A percentile compares a stretch with the other conserved stretches of the same genome.
Evolutionary conservation across 1,139 yeast genomes (phyloP).

Genomic region (Kazachstania sp.): DNA sequence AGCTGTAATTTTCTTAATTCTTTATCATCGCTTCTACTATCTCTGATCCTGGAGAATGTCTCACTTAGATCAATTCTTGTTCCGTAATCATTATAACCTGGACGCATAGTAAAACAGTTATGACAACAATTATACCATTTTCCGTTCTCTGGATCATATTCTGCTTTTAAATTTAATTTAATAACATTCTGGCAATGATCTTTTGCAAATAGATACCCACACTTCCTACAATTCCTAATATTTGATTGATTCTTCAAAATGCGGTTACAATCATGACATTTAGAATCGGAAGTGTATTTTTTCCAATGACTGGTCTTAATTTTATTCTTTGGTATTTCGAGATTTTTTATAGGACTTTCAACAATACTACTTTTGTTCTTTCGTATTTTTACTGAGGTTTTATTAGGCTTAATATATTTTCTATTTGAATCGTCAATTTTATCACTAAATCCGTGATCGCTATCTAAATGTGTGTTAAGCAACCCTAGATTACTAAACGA

Average conservation of each 20-base stretch:
- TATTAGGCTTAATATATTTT: not conserved
- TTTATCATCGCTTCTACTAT: conserved; percentile 32
- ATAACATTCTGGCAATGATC: conserved; percentile 50
- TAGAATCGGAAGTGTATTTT: conserved; percentile 20
- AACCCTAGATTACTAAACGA: conserved; percentile 48
- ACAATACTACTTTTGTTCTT: not conserved
- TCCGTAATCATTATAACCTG: conserved; percentile 45
- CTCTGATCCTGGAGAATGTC: conserved; percentile 39
- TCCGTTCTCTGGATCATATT: conserved; percentile 44
- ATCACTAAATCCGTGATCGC: conserved; percentile 42
- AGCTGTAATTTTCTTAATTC: conserved; percentile 48
- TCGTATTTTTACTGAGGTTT: not conserved
- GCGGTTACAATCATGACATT: conserved; percentile 34
- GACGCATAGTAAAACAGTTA: conserved; percentile 48
- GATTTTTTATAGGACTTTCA: not conserved
- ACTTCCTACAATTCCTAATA: conserved; percentile 52
- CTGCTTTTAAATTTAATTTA: conserved; percentile 40
- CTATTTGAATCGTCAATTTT: conserved; percentile 3
- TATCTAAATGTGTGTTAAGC: conserved; percentile 67
- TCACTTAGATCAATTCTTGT: conserved; percentile 39
- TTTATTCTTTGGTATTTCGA: not conserved
- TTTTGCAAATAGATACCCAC: conserved; percentile 67
- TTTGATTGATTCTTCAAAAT: conserved; percentile 43
- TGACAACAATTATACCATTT: conserved; percentile 66
- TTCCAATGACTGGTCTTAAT: conserved; percentile 11